Evolutionary conservation across 2,329 filamentous ascomycete genomes (phyloP).

Genomic region (Albifimbria verrucaria): DNA sequence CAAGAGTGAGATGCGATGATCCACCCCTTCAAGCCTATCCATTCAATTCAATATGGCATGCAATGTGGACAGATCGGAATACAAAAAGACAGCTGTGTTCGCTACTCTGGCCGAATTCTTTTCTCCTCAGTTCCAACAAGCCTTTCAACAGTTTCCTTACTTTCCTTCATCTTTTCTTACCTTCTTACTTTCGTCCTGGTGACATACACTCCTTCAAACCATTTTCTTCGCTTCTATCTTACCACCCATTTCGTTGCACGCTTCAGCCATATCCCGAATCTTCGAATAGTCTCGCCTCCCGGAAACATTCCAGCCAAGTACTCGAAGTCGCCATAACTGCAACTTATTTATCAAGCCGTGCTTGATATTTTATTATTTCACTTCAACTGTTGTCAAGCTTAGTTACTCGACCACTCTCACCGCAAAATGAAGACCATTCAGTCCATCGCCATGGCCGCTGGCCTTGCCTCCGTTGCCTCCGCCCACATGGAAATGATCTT

Average conservation of each 20-base stretch:
- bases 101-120: neutral
- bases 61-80: neutral
- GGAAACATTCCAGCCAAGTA: neutral
- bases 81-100: neutral
- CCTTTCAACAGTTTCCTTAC: neutral
- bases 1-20: neutral
- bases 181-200: neutral
- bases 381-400: neutral
- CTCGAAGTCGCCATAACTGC: neutral
- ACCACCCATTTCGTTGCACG: neutral
- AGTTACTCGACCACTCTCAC: neutral
- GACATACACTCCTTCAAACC: neutral
- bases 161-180: neutral
- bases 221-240: neutral
- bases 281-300: neutral
- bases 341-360: neutral
- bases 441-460: neutral
- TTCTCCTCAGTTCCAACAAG: neutral
- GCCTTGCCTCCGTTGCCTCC: neutral
- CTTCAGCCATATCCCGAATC: neutral
- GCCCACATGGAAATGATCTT: constrained; percentile 52
- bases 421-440: neutral
- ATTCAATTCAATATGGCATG: neutral
- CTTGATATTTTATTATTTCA: neutral
- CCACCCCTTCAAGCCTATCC: neutral